These are phyloP conservation scores for Primulina eburnea DNA, from an alignment of 257 asterid species.

Conservation along the genomic window DNA sequence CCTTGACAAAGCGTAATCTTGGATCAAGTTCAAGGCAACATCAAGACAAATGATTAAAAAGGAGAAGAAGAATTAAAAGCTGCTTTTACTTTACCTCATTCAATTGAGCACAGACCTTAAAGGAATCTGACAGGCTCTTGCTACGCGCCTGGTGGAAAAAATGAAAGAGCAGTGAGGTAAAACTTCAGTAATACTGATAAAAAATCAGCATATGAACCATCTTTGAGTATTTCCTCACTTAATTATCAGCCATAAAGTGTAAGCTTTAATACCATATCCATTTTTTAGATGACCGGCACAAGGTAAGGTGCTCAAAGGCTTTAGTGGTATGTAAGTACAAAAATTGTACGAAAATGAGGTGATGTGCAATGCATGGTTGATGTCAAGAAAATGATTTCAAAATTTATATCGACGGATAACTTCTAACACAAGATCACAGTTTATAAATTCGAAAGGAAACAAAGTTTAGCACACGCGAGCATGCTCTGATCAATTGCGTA, in stretches of 20 bases:
- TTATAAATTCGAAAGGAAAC: neutral
- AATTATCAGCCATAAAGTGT: neutral
- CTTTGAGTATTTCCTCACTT: neutral
- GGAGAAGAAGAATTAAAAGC: constrained; percentile 10
- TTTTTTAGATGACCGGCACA: constrained; percentile 1
- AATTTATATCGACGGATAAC: neutral
- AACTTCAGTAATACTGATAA: neutral
- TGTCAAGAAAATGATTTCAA: neutral
- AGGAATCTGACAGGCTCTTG: constrained; percentile 34
- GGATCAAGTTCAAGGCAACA: constrained; percentile 18
- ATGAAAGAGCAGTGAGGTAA: constrained; percentile 1
- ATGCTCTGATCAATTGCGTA: neutral
- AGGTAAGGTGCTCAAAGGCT: neutral
- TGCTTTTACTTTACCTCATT: constrained; percentile 34
- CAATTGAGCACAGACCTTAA: constrained; percentile 42
- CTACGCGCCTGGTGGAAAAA: constrained; percentile 29
- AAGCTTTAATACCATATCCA: neutral
- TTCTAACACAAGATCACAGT: neutral
- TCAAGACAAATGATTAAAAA: constrained; percentile 15
- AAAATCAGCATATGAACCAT: constrained; percentile 12
- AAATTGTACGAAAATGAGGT: neutral
- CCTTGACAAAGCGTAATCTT: constrained; percentile 26
- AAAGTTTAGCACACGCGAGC: neutral
- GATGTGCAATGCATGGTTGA: neutral
- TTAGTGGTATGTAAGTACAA: neutral